Percentiles rank a stretch among this genome's conserved stretches.
Evolutionary conservation across 78 protist genomes (phyloP).

Genomic region (Guillardia theta): DNA sequence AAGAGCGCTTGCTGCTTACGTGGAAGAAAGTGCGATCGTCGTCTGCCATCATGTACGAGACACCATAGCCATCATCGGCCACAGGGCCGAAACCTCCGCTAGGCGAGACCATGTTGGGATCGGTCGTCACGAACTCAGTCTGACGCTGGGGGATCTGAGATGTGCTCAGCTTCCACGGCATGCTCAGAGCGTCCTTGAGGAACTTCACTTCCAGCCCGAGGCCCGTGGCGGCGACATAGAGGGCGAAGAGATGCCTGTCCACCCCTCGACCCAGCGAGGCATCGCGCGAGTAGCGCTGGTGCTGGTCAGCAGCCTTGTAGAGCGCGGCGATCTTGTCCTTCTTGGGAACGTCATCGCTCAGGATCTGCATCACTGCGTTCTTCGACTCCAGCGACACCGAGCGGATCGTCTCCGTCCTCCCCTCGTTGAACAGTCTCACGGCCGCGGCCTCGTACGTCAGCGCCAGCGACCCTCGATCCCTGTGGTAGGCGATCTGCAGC

Average conservation of each 20-base stretch:
- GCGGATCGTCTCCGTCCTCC: constrained; percentile 37
- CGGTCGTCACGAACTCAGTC: neutral
- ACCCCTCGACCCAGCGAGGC: neutral
- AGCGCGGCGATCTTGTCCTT: neutral
- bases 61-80: constrained; percentile 16
- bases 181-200: constrained; percentile 15
- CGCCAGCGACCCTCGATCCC: neutral
- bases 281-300: neutral
- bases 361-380: neutral
- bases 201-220: neutral
- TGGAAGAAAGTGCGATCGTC: neutral
- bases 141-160: constrained; percentile 54
- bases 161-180: constrained; percentile 43
- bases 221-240: constrained; percentile 54
- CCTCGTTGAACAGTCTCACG: constrained; percentile 9
- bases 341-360: neutral
- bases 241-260: constrained; percentile 70
- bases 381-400: neutral
- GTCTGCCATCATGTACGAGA: constrained; percentile 23
- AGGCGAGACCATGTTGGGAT: neutral
- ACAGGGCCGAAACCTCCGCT: constrained; percentile 25
- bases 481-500: neutral
- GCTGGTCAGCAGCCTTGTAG: neutral
- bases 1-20: neutral
- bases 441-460: constrained; percentile 24